Percentiles rank a stretch among this genome's conserved stretches.
Conservation (phyloP, 164 flowering plant species). For the Umbellularia californica region DNA sequence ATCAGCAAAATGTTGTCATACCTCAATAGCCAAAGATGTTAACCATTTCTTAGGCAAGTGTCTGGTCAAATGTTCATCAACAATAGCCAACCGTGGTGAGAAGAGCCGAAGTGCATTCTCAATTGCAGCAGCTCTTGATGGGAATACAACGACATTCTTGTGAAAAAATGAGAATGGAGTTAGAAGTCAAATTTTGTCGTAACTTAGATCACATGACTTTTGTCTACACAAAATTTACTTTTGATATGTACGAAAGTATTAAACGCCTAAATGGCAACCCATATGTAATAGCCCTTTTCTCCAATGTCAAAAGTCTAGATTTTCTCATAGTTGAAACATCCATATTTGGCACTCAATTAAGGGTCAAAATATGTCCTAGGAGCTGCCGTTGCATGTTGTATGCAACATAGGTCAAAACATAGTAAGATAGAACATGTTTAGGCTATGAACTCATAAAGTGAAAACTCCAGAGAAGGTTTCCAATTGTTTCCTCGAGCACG, state of each 20-base stretch:
- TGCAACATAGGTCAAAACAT: neutral
- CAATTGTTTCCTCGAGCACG: neutral
- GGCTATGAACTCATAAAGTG: neutral
- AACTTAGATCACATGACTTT: neutral
- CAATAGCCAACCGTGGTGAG: slow-evolving; percentile 93
- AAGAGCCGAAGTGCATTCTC: slow-evolving; percentile 83
- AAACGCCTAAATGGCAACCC: neutral
- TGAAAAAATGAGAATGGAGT: slow-evolving; percentile 15
- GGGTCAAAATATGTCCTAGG: neutral
- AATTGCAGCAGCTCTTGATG: slow-evolving; percentile 88
- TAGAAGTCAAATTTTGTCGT: slow-evolving; percentile 5
- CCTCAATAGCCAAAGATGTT: slow-evolving; percentile 73
- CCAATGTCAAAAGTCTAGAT: neutral
- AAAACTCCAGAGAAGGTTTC: neutral
- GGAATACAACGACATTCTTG: slow-evolving; percentile 92
- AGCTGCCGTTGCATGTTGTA: neutral
- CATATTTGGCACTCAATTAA: neutral
- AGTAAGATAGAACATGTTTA: neutral
- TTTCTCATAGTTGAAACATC: neutral
- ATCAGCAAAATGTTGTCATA: slow-evolving; percentile 16
- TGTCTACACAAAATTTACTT: neutral
- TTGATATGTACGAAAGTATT: no score
- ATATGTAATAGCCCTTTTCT: neutral
- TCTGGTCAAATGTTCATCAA: slow-evolving; percentile 88
- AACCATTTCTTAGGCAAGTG: slow-evolving; percentile 84